Evolutionary conservation across 169 alveolate species (phyloP), one percentile per base, ranked within the genome.

Genomic region (Neospora caninum): DNA sequence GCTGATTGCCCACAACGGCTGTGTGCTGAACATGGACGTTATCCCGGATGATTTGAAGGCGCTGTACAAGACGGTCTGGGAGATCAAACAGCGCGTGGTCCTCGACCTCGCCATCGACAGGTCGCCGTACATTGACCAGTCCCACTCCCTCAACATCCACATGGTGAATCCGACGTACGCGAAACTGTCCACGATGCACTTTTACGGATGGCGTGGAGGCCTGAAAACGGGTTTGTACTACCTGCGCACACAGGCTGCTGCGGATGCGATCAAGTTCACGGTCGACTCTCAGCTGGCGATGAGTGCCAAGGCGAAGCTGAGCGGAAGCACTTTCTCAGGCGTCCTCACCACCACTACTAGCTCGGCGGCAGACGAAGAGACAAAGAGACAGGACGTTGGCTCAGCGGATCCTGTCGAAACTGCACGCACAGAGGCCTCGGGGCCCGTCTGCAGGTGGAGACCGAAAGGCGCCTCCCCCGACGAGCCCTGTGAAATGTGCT

Each of bases 211-310:
- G 99, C 98, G 98, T 93, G 97, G 97, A 78, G 99, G 99, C 9
- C 97, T 99, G 49, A 99, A 99, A 96, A 99, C 99, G 25, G 99
- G 99, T 43, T 97, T 98, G 96, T 99, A 99, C 95, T 99, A 99
- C 96, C 94, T 99, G 86, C 97, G 99, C 92, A 98, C 99, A 10
- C 99, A 98, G 96, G 99, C 99, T 49, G 99, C 99, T 0, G 98
- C 99, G 31, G 99, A 99, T 88, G 99, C 99, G 10, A 99, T 99
- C 92, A 98, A 99, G 96, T 99, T 99, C 95, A 99, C 99, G 34
- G 99, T 99, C 42, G 99, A 99, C 96, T 94, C 69, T n/a, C 69
- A 27, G 7, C 83, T 58, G 38, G 92, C 83, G 25, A 49, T 36
- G 36, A 49, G 69, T 10, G 93, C 93, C 31, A 70, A 78, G 67